A percentile compares a stretch with the other conserved stretches of the same genome.
Conservation (phyloP, 306 rosid genomes). For the Dryas octopetala region DNA sequence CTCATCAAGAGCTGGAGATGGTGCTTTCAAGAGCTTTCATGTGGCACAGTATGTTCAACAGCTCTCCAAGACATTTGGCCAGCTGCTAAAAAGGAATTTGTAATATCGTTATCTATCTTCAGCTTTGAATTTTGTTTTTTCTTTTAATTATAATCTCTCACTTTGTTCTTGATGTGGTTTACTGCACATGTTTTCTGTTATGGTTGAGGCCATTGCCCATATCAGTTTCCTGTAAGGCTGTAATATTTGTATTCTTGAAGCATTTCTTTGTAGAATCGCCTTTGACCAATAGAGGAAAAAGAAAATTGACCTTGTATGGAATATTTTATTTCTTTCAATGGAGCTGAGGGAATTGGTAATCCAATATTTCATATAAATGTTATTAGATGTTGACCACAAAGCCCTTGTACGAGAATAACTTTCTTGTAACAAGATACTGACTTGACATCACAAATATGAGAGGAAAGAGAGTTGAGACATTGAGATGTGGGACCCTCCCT, state of each 20-base stretch:
- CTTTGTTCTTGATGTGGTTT: conserved; percentile 12
- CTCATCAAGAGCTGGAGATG: conserved; percentile 91
- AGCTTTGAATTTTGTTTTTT: background rate
- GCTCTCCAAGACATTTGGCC: conserved; percentile 90
- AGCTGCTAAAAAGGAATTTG: conserved; percentile 44
- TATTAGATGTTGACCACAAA: background rate
- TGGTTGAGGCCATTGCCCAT: conserved; percentile 19
- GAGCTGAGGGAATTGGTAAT: background rate
- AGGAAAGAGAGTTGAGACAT: too few relatives aligned
- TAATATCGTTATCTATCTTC: conserved; percentile 22
- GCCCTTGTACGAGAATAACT: too few relatives aligned
- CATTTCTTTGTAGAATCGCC: conserved; percentile 29
- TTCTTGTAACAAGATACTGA: too few relatives aligned
- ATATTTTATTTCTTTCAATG: background rate
- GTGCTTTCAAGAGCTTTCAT: conserved; percentile 96
- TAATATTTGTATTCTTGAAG: conserved; percentile 36
- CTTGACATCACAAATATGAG: too few relatives aligned
- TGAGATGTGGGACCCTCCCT: too few relatives aligned
- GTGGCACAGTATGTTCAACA: conserved; percentile 99
- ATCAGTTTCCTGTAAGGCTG: conserved; percentile 18
- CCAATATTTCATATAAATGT: background rate
- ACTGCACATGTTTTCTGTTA: background rate
- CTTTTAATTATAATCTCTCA: background rate
- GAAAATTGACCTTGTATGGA: background rate
- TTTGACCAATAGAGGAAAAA: background rate